These are phyloP conservation scores for Phytophthora macrochlamydospora DNA, from an alignment of 352 stramenopile species.

Conservation along the genomic window DNA sequence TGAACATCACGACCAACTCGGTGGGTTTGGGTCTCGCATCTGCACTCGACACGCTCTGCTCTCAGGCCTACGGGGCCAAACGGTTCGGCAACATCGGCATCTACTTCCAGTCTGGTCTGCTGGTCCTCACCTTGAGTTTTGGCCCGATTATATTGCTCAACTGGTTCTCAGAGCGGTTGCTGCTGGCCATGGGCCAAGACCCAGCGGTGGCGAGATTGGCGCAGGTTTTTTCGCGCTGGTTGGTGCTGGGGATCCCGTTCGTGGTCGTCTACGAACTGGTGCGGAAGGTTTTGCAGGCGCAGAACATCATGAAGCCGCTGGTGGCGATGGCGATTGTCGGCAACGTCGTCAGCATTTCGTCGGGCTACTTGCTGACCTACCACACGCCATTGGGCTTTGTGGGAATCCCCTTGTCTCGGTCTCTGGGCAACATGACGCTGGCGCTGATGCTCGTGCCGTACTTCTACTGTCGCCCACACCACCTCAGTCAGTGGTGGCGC, in stretches of 20 bases:
- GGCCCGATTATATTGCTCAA: conserved; percentile 64
- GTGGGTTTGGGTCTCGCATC: conserved; percentile 64
- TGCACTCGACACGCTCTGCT: conserved; percentile 81
- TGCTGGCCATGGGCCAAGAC: conserved; percentile 49
- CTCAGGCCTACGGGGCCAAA: conserved; percentile 65
- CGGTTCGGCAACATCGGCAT: conserved; percentile 72
- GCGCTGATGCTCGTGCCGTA: conserved; percentile 43
- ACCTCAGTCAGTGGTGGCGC: conserved; percentile 35
- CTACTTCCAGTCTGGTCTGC: conserved; percentile 71
- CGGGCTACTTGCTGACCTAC: conserved; percentile 66
- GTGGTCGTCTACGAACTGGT: conserved; percentile 81
- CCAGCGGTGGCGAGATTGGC: conserved; percentile 53
- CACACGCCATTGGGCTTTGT: conserved; percentile 63
- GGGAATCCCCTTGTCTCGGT: conserved; percentile 56
- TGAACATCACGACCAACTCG: conserved; percentile 66
- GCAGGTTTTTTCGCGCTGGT: conserved; percentile 61
- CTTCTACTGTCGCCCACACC: conserved; percentile 34
- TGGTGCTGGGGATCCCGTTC: conserved; percentile 64
- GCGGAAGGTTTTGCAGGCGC: conserved; percentile 74
- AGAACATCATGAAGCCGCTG: conserved; percentile 76
- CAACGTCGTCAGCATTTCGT: conserved; percentile 57
- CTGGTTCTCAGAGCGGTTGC: conserved; percentile 52
- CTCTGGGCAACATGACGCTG: conserved; percentile 42
- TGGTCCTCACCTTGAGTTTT: conserved; percentile 52
- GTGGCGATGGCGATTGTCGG: conserved; percentile 53